Conservation (phyloP, 2,329 filamentous ascomycete genomes). For the Aureobasidium sp. region DNA sequence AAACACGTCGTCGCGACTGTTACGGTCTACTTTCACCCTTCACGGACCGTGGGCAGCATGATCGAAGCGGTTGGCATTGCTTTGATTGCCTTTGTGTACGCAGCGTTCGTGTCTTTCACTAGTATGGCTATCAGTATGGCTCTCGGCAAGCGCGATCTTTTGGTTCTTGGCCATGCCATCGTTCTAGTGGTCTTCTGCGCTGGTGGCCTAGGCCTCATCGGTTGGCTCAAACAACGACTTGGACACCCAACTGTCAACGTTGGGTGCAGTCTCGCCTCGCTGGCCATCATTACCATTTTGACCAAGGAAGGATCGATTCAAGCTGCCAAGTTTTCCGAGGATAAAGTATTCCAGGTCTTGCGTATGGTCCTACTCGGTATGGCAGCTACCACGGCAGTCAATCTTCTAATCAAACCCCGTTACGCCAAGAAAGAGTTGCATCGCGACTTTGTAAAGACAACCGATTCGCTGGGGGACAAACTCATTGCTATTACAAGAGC, state of each 20-base stretch:
- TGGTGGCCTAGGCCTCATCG: constrained; percentile 76
- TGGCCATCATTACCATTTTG: constrained; percentile 81
- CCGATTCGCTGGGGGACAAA: constrained; percentile 70
- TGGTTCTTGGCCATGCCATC: constrained; percentile 65
- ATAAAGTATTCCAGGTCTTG: constrained; percentile 72
- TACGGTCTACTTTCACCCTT: constrained; percentile 91
- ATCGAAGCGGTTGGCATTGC: constrained; percentile 74
- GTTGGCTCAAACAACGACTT: constrained; percentile 31
- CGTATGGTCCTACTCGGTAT: constrained; percentile 80
- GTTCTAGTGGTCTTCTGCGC: constrained; percentile 79
- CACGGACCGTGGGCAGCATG: constrained; percentile 81
- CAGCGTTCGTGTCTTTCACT: constrained; percentile 63
- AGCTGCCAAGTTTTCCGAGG: constrained; percentile 68
- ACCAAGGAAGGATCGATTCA: constrained; percentile 89
- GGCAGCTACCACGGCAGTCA: constrained; percentile 61
- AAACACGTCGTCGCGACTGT: constrained; percentile 92
- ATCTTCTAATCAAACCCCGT: constrained; percentile 67
- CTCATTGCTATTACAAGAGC: constrained; percentile 71
- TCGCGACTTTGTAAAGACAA: constrained; percentile 63
- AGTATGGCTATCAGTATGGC: constrained; percentile 85
- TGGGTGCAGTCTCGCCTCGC: constrained; percentile 74
- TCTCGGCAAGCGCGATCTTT: constrained; percentile 59
- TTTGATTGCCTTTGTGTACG: constrained; percentile 69
- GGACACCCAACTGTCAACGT: constrained; percentile 35
- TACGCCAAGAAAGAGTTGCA: constrained; percentile 69